These are phyloP conservation scores for Krasilnikovozyma curviuscula DNA, from an alignment of 768 basidiomycete genomes.

Conservation along the genomic window DNA sequence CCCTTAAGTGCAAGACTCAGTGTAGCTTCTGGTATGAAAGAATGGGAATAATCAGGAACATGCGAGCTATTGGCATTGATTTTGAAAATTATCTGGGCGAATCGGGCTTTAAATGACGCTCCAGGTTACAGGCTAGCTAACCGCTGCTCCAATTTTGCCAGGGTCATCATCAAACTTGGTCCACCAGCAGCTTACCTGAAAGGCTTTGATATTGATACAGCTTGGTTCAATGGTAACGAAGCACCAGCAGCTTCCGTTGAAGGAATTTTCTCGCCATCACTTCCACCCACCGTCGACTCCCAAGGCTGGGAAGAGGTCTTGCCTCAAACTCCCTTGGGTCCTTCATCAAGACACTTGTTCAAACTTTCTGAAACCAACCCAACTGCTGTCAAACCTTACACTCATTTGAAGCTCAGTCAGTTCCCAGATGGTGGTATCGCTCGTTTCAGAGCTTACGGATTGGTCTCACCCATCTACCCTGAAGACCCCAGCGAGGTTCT, in stretches of 20 bases:
- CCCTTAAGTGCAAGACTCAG: not conserved
- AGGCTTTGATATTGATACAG: constrained; percentile 86
- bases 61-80: not conserved
- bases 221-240: constrained; percentile 71
- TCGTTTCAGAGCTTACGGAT: constrained; percentile 77
- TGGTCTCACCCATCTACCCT: constrained; percentile 42
- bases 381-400: constrained; percentile 33
- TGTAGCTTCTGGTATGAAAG: too few species aligned
- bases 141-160: constrained; percentile 26
- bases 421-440: constrained; percentile 96
- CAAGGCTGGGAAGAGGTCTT: constrained; percentile 45
- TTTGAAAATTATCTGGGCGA: not conserved
- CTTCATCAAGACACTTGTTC: constrained; percentile 77
- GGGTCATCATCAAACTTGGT: constrained; percentile 81
- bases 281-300: constrained; percentile 29
- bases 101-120: too few species aligned
- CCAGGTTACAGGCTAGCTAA: too few species aligned
- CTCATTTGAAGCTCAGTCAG: constrained; percentile 79
- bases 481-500: constrained; percentile 31
- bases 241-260: constrained; percentile 57
- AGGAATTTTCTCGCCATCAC: constrained; percentile 23
- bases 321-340: constrained; percentile 55
- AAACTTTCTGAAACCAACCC: too few species aligned
- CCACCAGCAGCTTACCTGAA: constrained; percentile 42
- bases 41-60: too few species aligned